A percentile compares a stretch with the other conserved stretches of the same genome.
phyloP scores from a whole-genome alignment of 2,329 filamentous ascomycete genomes.

The Cladosporium halotolerans region DNA sequence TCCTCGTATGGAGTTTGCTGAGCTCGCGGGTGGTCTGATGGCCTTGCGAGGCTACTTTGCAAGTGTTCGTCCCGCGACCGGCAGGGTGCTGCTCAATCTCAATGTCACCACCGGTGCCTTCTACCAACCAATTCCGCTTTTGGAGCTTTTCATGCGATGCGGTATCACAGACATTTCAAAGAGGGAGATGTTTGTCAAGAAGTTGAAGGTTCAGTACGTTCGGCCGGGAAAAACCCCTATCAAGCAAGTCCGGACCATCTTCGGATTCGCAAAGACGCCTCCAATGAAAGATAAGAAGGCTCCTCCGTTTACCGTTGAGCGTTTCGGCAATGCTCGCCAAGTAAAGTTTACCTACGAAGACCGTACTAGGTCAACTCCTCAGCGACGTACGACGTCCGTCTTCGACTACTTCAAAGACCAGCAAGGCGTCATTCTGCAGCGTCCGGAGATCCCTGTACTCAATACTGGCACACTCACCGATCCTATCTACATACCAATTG shows the following conservation, averaged over 20 bases:
- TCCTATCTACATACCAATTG: slow-evolving; percentile 60
- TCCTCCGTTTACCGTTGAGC: slow-evolving; percentile 15
- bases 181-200: slow-evolving; percentile 23
- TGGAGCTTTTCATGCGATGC: slow-evolving; percentile 32
- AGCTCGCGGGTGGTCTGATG: slow-evolving; percentile 48
- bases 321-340: slow-evolving; percentile 36
- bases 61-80: slow-evolving; percentile 54
- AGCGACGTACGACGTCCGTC: slow-evolving; percentile 43
- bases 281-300: slow-evolving; percentile 15
- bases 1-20: slow-evolving; percentile 27
- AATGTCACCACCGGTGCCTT: slow-evolving; percentile 57
- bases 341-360: slow-evolving; percentile 44
- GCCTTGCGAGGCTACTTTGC: slow-evolving; percentile 57
- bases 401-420: slow-evolving; percentile 44
- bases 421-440: slow-evolving; percentile 34
- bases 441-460: slow-evolving; percentile 50
- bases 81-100: slow-evolving; percentile 54
- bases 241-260: slow-evolving; percentile 40
- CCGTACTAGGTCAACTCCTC: slow-evolving; percentile 17
- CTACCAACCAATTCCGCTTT: slow-evolving; percentile 38
- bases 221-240: background rate
- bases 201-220: slow-evolving; percentile 26
- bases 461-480: slow-evolving; percentile 56
- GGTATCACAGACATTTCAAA: slow-evolving; percentile 16
- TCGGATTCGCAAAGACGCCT: slow-evolving; percentile 36